Conservation (phyloP, 2,329 filamentous ascomycete species). For the Aspergillus ruber region DNA sequence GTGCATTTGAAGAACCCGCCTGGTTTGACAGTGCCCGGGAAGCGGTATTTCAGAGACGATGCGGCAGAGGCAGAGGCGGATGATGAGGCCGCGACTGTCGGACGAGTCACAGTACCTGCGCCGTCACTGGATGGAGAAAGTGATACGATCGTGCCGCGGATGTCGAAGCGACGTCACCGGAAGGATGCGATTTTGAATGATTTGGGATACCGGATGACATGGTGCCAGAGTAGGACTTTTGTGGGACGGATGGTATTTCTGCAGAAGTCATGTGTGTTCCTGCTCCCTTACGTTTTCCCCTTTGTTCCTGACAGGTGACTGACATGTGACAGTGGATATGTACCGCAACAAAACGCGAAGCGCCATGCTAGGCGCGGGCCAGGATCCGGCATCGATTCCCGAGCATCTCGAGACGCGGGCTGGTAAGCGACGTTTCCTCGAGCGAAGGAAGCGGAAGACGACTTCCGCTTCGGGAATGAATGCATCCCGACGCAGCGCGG, state of each 20-base stretch:
- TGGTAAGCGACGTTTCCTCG: slow-evolving; percentile 71
- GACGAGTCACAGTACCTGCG: slow-evolving; percentile 52
- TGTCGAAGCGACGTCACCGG: slow-evolving; percentile 61
- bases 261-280: slow-evolving; percentile 76
- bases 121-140: slow-evolving; percentile 62
- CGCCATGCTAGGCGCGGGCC: slow-evolving; percentile 70
- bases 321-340: slow-evolving; percentile 63
- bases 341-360: slow-evolving; percentile 87
- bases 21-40: slow-evolving; percentile 62
- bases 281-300: not conserved
- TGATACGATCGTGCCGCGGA: slow-evolving; percentile 68
- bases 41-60: slow-evolving; percentile 67
- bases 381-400: slow-evolving; percentile 66
- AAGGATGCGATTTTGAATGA: slow-evolving; percentile 92
- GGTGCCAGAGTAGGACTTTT: slow-evolving; percentile 91
- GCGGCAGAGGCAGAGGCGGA: slow-evolving; percentile 50
- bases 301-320: not conserved
- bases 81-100: slow-evolving; percentile 28
- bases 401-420: slow-evolving; percentile 84
- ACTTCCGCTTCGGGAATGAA: slow-evolving; percentile 7
- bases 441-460: slow-evolving; percentile 30
- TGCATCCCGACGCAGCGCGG: slow-evolving; percentile 27
- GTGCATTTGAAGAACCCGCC: slow-evolving; percentile 86
- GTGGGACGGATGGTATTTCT: slow-evolving; percentile 79
- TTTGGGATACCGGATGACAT: slow-evolving; percentile 89